These are phyloP conservation scores for Neodidymelliopsis sp. DNA, from an alignment of 2,329 filamentous ascomycete species.

Conservation along the genomic window DNA sequence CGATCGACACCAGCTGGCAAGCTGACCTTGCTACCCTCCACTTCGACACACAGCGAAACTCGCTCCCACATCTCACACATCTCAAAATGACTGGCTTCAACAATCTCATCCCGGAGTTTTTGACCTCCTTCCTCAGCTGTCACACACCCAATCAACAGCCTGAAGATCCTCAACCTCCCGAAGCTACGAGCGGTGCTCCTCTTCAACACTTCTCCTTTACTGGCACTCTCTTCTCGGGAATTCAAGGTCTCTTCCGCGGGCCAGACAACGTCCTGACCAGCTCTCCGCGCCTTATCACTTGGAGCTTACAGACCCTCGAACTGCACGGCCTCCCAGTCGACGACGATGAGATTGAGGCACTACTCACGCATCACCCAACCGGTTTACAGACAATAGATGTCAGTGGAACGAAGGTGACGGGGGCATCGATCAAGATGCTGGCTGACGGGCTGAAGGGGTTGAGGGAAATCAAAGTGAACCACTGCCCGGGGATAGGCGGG, in stretches of 20 bases:
- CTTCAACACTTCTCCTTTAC: conserved; percentile 14
- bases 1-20: conserved; percentile 5
- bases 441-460: conserved; percentile 38
- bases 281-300: conserved; percentile 36
- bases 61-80: conserved; percentile 26
- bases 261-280: background rate
- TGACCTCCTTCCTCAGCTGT: conserved; percentile 25
- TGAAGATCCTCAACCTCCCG: background rate
- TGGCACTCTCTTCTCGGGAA: conserved; percentile 1
- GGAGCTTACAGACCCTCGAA: conserved; percentile 23
- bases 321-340: conserved; percentile 26
- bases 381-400: conserved; percentile 45
- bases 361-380: conserved; percentile 28
- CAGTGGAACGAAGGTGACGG: conserved; percentile 49
- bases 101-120: conserved; percentile 2
- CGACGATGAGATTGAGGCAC: conserved; percentile 43
- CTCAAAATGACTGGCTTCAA: conserved; percentile 25
- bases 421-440: conserved; percentile 51
- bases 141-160: background rate
- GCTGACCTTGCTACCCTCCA: background rate
- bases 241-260: conserved; percentile 11
- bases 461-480: conserved; percentile 41
- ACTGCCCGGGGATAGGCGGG: conserved; percentile 45
- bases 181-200: background rate
- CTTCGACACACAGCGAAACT: background rate